Conservation (phyloP, 441 rosid species). For the Erodium chrysanthum region DNA sequence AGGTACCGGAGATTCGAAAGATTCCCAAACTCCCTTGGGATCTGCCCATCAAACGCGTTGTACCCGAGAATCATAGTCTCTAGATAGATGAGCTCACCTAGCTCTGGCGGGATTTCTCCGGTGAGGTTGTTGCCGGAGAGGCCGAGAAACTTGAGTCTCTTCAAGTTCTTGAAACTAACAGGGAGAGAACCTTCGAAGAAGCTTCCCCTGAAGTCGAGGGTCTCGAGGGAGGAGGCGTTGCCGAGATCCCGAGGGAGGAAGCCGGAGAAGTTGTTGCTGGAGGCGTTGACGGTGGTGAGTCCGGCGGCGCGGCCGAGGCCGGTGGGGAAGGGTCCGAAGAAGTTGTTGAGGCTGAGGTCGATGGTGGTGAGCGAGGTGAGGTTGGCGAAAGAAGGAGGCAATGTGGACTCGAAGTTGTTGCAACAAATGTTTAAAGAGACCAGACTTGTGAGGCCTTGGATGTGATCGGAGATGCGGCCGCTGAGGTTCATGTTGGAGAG, state of each 20-base stretch:
- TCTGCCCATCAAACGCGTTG: constrained; percentile 52
- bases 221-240: constrained; percentile 50
- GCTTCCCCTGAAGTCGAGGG: constrained; percentile 72
- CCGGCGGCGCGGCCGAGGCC: constrained; percentile 64
- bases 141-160: constrained; percentile 54
- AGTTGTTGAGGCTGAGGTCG: constrained; percentile 66
- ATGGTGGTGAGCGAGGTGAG: constrained; percentile 46
- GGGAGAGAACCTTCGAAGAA: constrained; percentile 56
- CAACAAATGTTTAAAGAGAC: constrained; percentile 42
- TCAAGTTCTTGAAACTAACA: constrained; percentile 41
- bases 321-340: constrained; percentile 55
- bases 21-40: constrained; percentile 58
- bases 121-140: constrained; percentile 63
- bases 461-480: constrained; percentile 50
- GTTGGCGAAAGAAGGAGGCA: constrained; percentile 51
- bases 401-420: constrained; percentile 41
- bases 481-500: constrained; percentile 69
- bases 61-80: constrained; percentile 62
- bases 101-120: constrained; percentile 44
- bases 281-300: constrained; percentile 60
- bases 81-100: constrained; percentile 46
- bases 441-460: constrained; percentile 39
- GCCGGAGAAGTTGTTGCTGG: constrained; percentile 80
- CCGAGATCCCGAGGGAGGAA: constrained; percentile 76
- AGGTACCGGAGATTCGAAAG: constrained; percentile 51